Percentiles rank a stretch among this genome's conserved stretches.
Conservation (phyloP, 305 asterid species). For the Solanum chacoense region DNA sequence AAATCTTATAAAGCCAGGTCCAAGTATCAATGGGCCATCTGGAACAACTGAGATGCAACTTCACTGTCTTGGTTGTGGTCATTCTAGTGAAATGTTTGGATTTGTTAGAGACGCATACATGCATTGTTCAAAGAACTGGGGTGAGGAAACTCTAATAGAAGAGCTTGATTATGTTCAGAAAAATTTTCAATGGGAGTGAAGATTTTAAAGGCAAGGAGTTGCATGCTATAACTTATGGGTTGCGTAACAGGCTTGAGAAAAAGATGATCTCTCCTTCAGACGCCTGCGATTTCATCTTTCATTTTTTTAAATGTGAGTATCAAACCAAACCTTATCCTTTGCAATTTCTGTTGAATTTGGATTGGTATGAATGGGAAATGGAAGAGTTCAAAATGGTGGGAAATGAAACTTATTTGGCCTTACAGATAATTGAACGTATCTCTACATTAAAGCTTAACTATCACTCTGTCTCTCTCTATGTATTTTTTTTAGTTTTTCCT, state of each 20-base stretch:
- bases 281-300: constrained; percentile 52
- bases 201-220: constrained; percentile 80
- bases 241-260: constrained; percentile 46
- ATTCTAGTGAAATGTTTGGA: constrained; percentile 85
- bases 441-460: not conserved
- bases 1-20: constrained; percentile 63
- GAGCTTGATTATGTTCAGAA: constrained; percentile 76
- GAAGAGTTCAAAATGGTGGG: not conserved
- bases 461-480: not conserved
- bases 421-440: not conserved
- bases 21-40: constrained; percentile 47
- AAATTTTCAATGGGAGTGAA: constrained; percentile 54
- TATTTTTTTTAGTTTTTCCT: not conserved
- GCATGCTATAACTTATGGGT: constrained; percentile 53
- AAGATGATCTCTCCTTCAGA: constrained; percentile 60
- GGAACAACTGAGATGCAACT: constrained; percentile 73
- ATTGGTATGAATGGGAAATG: not conserved
- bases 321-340: not conserved
- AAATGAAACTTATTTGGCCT: not conserved
- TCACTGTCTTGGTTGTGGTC: constrained; percentile 74
- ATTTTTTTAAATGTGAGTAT: constrained; percentile 70
- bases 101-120: constrained; percentile 67
- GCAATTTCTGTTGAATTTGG: not conserved
- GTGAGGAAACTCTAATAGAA: constrained; percentile 40
- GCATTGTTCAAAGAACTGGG: constrained; percentile 64